phyloP scores from a whole-genome alignment of 2,329 filamentous ascomycete species.

The Stemphylium vesicarium region DNA sequence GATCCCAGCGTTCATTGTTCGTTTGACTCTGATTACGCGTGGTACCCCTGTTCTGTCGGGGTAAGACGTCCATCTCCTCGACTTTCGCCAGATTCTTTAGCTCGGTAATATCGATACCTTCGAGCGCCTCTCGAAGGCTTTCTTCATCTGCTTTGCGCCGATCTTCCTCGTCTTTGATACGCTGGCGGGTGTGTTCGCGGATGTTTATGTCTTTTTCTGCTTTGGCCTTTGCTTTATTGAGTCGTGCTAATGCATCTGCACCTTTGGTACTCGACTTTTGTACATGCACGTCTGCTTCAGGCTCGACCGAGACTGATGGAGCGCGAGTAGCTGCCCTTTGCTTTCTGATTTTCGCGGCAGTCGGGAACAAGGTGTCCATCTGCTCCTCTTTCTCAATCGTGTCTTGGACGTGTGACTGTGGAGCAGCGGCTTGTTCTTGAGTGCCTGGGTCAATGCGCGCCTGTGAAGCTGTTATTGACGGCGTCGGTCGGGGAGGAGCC shows the following conservation, averaged over 20 bases:
- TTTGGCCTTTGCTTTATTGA: conserved; percentile 47
- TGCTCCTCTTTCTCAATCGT: conserved; percentile 57
- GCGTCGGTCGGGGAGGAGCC: conserved; percentile 8
- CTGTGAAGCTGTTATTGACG: conserved; percentile 16
- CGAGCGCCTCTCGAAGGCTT: conserved; percentile 61
- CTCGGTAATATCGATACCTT: conserved; percentile 72
- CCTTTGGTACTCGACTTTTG: conserved; percentile 26
- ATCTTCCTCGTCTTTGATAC: conserved; percentile 60
- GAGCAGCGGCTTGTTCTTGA: conserved; percentile 32
- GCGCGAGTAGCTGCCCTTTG: conserved; percentile 58
- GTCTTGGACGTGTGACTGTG: conserved; percentile 46
- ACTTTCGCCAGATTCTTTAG: conserved; percentile 78
- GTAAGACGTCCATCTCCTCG: conserved; percentile 73
- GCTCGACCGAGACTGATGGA: conserved; percentile 36
- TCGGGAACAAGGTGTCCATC: conserved; percentile 76
- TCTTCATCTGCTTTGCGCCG: conserved; percentile 68
- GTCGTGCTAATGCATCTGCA: conserved; percentile 51
- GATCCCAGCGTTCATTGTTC: conserved; percentile 76
- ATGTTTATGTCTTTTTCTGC: conserved; percentile 70
- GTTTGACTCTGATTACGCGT: conserved; percentile 32
- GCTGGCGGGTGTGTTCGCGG: conserved; percentile 52
- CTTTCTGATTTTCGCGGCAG: conserved; percentile 78
- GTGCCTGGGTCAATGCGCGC: conserved; percentile 24
- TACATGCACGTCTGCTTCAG: conserved; percentile 48
- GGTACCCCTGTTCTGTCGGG: conserved; percentile 32